Evolutionary conservation across 805 yeast species (phyloP).

Genomic region (Saccharomyces mikatae): DNA sequence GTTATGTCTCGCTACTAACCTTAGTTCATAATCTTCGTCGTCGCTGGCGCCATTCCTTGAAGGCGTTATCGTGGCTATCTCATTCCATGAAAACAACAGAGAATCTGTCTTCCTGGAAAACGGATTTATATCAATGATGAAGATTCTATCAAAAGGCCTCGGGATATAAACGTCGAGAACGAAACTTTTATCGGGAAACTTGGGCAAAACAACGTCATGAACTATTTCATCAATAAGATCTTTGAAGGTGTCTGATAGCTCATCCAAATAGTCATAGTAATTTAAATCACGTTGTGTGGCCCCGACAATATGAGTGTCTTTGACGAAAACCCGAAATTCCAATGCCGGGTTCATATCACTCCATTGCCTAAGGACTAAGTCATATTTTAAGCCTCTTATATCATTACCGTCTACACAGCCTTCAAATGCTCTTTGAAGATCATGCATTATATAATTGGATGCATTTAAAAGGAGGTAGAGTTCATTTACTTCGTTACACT

Average conservation of each 20-base stretch:
- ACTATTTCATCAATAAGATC: slow-evolving; percentile 49
- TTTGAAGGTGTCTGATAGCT: slow-evolving; percentile 40
- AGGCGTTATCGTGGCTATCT: slow-evolving; percentile 36
- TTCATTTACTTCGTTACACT: slow-evolving; percentile 65
- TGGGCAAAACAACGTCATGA: slow-evolving; percentile 36
- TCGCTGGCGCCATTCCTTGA: slow-evolving; percentile 1
- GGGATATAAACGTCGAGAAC: slow-evolving; percentile 82
- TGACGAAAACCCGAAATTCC: slow-evolving; percentile 84
- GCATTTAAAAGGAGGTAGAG: slow-evolving; percentile 75
- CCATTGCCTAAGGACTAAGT: slow-evolving; percentile 80
- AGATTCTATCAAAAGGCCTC: slow-evolving; percentile 55
- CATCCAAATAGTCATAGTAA: slow-evolving; percentile 61
- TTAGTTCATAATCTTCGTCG: slow-evolving; percentile 40
- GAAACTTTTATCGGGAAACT: slow-evolving; percentile 48
- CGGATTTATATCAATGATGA: slow-evolving; percentile 81
- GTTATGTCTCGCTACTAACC: slow-evolving; percentile 63
- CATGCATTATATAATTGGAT: slow-evolving; percentile 83
- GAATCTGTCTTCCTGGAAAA: slow-evolving; percentile 73
- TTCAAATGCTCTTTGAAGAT: slow-evolving; percentile 64
- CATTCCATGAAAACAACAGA: slow-evolving; percentile 77
- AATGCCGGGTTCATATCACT: slow-evolving; percentile 74
- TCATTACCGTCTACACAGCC: slow-evolving; percentile 33
- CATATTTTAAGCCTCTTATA: slow-evolving; percentile 35
- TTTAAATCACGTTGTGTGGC: slow-evolving; percentile 82
- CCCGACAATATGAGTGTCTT: slow-evolving; percentile 54